Evolutionary conservation across 495 filamentous ascomycete species (phyloP).

Genomic region (Aspergillus steynii): DNA sequence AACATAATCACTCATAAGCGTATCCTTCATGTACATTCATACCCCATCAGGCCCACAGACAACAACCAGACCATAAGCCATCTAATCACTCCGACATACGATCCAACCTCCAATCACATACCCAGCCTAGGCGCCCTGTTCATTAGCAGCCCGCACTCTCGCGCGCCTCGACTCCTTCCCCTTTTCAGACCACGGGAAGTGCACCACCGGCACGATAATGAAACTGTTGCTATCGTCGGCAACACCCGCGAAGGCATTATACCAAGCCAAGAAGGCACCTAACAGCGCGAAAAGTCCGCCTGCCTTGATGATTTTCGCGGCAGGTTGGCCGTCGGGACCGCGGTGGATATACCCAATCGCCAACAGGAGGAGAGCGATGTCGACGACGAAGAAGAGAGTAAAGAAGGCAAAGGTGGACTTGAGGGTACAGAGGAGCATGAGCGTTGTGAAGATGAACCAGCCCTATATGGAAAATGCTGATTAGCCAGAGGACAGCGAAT

Average conservation of each 20-base stretch:
- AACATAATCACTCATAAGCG: too few relatives aligned
- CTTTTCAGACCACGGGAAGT: slow-evolving; percentile 93
- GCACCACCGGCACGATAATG: slow-evolving; percentile 83
- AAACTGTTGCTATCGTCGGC: slow-evolving; percentile 78
- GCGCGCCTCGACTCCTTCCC: slow-evolving; percentile 51
- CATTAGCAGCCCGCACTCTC: not conserved
- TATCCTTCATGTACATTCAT: too few relatives aligned
- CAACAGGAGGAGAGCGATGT: slow-evolving; percentile 80
- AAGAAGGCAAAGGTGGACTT: slow-evolving; percentile 92
- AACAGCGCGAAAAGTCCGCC: slow-evolving; percentile 81
- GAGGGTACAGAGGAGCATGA: slow-evolving; percentile 79
- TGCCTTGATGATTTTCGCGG: slow-evolving; percentile 58
- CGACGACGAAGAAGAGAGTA: slow-evolving; percentile 81
- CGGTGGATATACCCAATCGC: slow-evolving; percentile 61
- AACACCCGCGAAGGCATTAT: slow-evolving; percentile 87
- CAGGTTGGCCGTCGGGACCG: slow-evolving; percentile 38
- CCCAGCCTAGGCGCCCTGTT: slow-evolving; percentile 8
- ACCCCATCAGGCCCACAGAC: too few relatives aligned
- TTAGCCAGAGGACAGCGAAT: not conserved
- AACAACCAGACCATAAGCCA: too few relatives aligned
- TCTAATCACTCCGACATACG: too few relatives aligned
- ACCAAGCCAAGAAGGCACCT: slow-evolving; percentile 86
- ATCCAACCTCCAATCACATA: too few relatives aligned
- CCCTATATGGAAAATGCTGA: slow-evolving; percentile 38
- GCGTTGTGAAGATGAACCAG: slow-evolving; percentile 90